phyloP scores from a whole-genome alignment of 768 basidiomycete genomes.

The Leccinum ochraceum region DNA sequence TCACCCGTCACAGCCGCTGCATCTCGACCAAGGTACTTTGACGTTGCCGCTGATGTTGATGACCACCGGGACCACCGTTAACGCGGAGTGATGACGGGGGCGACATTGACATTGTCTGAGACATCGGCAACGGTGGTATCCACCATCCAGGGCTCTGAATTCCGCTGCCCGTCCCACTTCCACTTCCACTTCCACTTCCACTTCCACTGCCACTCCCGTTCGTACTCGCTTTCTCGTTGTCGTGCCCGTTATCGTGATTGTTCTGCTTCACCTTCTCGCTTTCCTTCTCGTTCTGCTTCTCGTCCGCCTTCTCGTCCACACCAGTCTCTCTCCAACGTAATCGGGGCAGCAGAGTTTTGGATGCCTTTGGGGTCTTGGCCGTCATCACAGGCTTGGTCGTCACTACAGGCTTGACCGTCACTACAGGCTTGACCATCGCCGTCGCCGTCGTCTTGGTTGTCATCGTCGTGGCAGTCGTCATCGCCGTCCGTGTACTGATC shows the following conservation, averaged over 20 bases:
- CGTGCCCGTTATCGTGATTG: not conserved
- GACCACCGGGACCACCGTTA: not conserved
- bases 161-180: not conserved
- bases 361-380: not conserved
- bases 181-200: not conserved
- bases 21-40: constrained; percentile 9
- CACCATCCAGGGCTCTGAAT: not conserved
- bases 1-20: not conserved
- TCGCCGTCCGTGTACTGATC: constrained; percentile 13
- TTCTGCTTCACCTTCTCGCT: not conserved
- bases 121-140: not conserved
- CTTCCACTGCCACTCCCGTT: constrained; percentile 3
- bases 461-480: not conserved
- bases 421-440: not conserved
- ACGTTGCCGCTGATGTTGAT: not conserved
- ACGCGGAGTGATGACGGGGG: not conserved
- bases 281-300: not conserved
- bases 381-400: not conserved
- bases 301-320: not conserved
- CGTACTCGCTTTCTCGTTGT: not conserved
- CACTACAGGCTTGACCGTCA: constrained; percentile 7
- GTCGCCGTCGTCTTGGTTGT: not conserved
- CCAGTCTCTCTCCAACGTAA: not conserved
- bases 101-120: not conserved
- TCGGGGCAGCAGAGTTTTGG: not conserved